These are phyloP conservation scores for Yamadazyma atlantica DNA, from an alignment of 1,139 yeast species.

Conservation along the genomic window DNA sequence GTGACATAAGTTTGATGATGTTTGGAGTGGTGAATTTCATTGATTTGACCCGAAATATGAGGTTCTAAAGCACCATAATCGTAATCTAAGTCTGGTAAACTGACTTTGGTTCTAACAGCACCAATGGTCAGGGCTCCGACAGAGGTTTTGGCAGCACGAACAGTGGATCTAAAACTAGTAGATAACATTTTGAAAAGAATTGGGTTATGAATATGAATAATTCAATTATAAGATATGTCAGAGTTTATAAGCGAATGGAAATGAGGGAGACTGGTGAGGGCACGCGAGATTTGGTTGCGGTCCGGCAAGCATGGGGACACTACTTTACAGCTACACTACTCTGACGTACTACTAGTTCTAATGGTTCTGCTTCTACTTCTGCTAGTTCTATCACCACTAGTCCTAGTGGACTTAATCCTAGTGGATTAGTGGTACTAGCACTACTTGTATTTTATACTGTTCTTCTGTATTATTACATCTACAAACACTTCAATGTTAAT, in stretches of 20 bases:
- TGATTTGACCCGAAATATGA: slow-evolving; percentile 41
- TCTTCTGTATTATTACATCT: too few relatives aligned
- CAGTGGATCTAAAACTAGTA: slow-evolving; percentile 2
- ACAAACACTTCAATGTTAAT: slow-evolving; percentile 4
- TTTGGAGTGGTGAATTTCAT: slow-evolving; percentile 41
- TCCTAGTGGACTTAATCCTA: too few relatives aligned
- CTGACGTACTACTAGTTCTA: too few relatives aligned
- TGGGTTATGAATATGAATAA: background rate
- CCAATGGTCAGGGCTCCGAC: slow-evolving; percentile 11
- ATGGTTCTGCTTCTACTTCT: too few relatives aligned
- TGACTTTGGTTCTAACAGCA: slow-evolving; percentile 21
- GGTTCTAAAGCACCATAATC: slow-evolving; percentile 44
- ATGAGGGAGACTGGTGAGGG: too few relatives aligned
- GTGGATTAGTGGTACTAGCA: too few relatives aligned
- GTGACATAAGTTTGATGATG: slow-evolving; percentile 46
- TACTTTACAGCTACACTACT: too few relatives aligned
- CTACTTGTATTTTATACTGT: background rate
- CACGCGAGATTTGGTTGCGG: too few relatives aligned
- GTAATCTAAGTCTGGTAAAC: slow-evolving; percentile 44
- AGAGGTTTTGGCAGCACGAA: slow-evolving; percentile 7
- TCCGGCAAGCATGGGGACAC: too few relatives aligned
- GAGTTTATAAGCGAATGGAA: too few relatives aligned
- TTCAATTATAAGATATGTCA: too few relatives aligned
- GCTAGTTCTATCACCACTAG: too few relatives aligned
- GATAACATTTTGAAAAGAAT: slow-evolving; percentile 6